Conservation (phyloP, 768 basidiomycete species). For the Termitomyces sp. region DNA sequence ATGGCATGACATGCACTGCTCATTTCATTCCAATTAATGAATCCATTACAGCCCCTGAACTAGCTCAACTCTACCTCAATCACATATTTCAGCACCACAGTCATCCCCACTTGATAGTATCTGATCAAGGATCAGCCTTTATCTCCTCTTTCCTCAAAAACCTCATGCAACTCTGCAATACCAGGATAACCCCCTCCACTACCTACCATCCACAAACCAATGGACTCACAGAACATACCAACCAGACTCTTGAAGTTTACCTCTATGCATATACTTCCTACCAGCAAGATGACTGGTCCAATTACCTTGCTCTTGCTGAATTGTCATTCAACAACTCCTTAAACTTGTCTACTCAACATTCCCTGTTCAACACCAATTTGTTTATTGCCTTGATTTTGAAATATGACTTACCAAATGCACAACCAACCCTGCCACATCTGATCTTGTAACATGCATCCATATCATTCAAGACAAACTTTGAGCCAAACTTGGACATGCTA, state of each 20-base stretch:
- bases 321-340: conserved; percentile 32
- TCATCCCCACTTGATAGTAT: conserved; percentile 25
- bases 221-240: too few species aligned
- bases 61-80: conserved; percentile 29
- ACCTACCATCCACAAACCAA: conserved; percentile 34
- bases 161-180: conserved; percentile 7
- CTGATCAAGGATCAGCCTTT: too few species aligned
- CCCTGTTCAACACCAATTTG: conserved; percentile 32
- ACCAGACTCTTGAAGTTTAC: neutral
- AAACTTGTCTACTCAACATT: conserved; percentile 22
- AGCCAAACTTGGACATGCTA: conserved; percentile 2
- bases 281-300: neutral
- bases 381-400: conserved; percentile 5
- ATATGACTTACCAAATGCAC: neutral
- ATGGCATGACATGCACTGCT: conserved; percentile 32
- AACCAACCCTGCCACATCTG: conserved; percentile 3
- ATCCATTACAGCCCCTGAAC: conserved; percentile 21
- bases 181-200: conserved; percentile 21
- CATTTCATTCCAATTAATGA: conserved; percentile 35
- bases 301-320: too few species aligned
- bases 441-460: too few species aligned
- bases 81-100: conserved; percentile 17
- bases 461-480: conserved; percentile 2
- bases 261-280: too few species aligned
- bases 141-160: conserved; percentile 24